Percentiles rank a stretch among this genome's conserved stretches.
Evolutionary conservation across 768 basidiomycete species (phyloP).

Genomic region (Tylopilus felleus): DNA sequence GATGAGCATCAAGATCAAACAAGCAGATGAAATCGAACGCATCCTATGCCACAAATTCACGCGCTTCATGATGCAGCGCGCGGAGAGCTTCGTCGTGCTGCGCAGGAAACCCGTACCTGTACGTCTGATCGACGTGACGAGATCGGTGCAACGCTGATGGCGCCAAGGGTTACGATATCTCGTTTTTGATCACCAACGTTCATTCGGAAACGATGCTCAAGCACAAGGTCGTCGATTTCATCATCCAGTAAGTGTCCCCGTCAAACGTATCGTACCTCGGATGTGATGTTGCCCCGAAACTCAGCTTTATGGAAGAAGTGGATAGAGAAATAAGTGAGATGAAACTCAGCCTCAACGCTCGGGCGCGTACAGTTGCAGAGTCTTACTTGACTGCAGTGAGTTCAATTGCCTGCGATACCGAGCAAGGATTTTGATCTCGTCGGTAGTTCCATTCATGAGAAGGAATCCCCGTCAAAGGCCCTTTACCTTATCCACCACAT

Average conservation of each 20-base stretch:
- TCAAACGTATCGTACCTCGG: neutral
- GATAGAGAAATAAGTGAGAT: conserved; percentile 99
- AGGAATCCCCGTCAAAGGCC: neutral
- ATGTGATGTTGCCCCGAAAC: neutral
- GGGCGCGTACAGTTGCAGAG: conserved; percentile 96
- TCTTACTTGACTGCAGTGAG: conserved; percentile 90
- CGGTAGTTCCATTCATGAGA: conserved; percentile 27
- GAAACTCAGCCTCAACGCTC: conserved; percentile 94
- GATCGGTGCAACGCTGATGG: conserved; percentile 11
- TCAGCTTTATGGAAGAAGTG: conserved; percentile 97
- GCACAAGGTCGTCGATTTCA: conserved; percentile 99
- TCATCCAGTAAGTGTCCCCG: conserved; percentile 76
- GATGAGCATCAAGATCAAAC: conserved; percentile 97
- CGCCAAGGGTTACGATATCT: conserved; percentile 92
- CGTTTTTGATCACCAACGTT: conserved; percentile 95
- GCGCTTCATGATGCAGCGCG: conserved; percentile 98
- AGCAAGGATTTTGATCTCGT: conserved; percentile 4
- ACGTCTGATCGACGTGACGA: conserved; percentile 27
- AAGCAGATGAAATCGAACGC: conserved; percentile 97
- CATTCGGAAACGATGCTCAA: conserved; percentile 99
- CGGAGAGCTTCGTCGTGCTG: conserved; percentile 95
- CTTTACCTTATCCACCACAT: conserved; percentile 12
- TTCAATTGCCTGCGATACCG: neutral
- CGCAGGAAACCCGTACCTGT: conserved; percentile 91
- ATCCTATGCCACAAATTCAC: conserved; percentile 98